A percentile compares a stretch with the other conserved stretches of the same genome.
Conservation (phyloP, 352 stramenopile species). For the Pythium dissotocum region DNA sequence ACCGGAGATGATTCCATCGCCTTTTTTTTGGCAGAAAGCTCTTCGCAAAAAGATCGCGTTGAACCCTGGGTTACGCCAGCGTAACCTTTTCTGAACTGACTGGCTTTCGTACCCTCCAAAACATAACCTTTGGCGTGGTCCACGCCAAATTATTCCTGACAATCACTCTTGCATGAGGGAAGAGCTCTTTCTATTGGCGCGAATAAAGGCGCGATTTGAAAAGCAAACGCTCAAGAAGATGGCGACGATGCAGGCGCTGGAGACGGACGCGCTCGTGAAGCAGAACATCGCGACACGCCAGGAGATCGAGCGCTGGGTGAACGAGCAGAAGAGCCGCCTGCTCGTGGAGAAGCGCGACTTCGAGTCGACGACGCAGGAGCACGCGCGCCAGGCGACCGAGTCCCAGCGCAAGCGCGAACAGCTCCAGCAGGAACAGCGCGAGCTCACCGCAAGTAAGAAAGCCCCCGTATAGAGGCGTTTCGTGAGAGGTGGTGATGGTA, state of each 20-base stretch:
- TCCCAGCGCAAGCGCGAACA: constrained; percentile 26
- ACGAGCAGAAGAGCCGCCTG: constrained; percentile 25
- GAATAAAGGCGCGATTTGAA: background rate
- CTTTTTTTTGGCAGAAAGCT: no score
- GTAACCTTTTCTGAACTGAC: no score
- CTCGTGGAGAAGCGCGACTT: constrained; percentile 28
- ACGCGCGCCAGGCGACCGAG: constrained; percentile 20
- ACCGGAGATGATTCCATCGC: no score
- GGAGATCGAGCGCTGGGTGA: constrained; percentile 30
- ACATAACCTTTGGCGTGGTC: background rate
- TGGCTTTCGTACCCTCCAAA: background rate
- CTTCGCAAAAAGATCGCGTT: background rate
- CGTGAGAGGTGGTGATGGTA: background rate
- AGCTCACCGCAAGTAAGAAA: constrained; percentile 18
- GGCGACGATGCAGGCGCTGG: constrained; percentile 11
- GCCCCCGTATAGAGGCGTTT: no score
- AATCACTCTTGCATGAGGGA: background rate
- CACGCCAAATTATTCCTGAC: background rate
- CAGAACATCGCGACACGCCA: constrained; percentile 27
- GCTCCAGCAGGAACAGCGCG: constrained; percentile 27
- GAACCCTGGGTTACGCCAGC: no score
- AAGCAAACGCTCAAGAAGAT: background rate
- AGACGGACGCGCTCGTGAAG: constrained; percentile 24
- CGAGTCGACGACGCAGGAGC: constrained; percentile 21
- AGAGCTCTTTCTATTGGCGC: background rate